Base-by-base conservation (phyloP, 129 eudicot genomes). In the Solidago caesia region DNA sequence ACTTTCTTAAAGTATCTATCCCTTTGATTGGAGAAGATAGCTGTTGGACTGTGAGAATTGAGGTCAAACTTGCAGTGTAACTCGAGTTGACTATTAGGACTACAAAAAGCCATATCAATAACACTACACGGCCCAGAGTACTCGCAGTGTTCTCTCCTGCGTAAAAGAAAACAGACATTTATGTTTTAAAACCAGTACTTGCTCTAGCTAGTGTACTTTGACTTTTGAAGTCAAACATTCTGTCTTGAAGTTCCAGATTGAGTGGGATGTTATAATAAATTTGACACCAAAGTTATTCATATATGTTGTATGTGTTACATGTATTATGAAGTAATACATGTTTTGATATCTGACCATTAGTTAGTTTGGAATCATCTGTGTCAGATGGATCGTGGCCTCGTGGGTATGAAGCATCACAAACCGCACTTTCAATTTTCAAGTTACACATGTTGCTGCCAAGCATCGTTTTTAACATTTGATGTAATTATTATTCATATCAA, bases 1-100 rank as follows among this genome's bases (percentile, higher is more conserved):
- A 70, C 8, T 78, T 56, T 75, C 80, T 89, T 77, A 92, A 77
- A 70, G 84, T 75, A 61, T 85, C 88, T 15, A 92, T 84, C 39
- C 97, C 97, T 68, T 85, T 82, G 12, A 92, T 89, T 8, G 88
- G 91, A 78, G 97, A 92, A 65, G 87, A 76, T 53, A 92, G 79
- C 41, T 89, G 96, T 80, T 92, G 97, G 77, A 92, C 97, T 4
- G 97, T 92, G 75, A 92, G 96, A 62, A 92, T 85, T 4, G 97
- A 89, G 16, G 97, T 92, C 86, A 92, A 84, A 84, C 91, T 92
- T 10, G 97, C 97, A n/a, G 97, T 89, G 84, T 92, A 92, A 82
- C 96, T 89, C 6, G 97, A 89, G 76, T 87, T 92, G 66, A 92
- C 79, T 44, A 92, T 92, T 51, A 92, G 83, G 74, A 92, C 97